Evolutionary conservation across 345 rosid species (phyloP).

Genomic region (Citrus sinensis): DVS_A1.0 CM039164.1:22103001-22103500

Average conservation of each 20-base stretch:
- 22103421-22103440: too few species aligned
- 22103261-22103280: slow-evolving; percentile 60
- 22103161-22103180: background rate
- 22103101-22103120: slow-evolving; percentile 28
- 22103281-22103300: slow-evolving; percentile 42
- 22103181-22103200: slow-evolving; percentile 67
- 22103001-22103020: too few species aligned
- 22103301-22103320: background rate
- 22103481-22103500: rapidly evolving
- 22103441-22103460: too few species aligned
- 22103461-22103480: rapidly evolving
- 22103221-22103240: slow-evolving; percentile 53
- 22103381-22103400: too few species aligned
- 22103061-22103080: too few species aligned
- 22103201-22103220: slow-evolving; percentile 50
- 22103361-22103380: too few species aligned
- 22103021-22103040: too few species aligned
- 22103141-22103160: slow-evolving; percentile 39
- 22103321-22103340: background rate
- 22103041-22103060: too few species aligned
- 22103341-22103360: too few species aligned
- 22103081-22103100: too few species aligned
- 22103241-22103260: slow-evolving; percentile 73
- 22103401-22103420: too few species aligned
- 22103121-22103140: slow-evolving; percentile 55